Conservation (phyloP, 2,329 filamentous ascomycete genomes). For the Aspergillus fructus region DNA sequence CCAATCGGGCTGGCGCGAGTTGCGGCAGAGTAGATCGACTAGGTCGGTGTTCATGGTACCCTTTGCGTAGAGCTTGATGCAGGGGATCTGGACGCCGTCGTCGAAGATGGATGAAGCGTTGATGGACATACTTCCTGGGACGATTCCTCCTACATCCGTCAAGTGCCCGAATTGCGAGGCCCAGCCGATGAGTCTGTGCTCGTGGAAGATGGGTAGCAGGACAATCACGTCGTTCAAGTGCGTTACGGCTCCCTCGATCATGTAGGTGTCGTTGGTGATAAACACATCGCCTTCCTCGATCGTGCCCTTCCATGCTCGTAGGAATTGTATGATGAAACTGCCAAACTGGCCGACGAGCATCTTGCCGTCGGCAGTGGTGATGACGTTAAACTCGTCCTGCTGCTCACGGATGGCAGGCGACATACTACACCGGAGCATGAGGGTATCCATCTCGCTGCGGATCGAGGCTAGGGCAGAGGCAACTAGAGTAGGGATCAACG, state of each 20-base stretch:
- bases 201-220: constrained; percentile 48
- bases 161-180: constrained; percentile 53
- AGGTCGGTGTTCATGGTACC: constrained; percentile 47
- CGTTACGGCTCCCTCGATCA: constrained; percentile 50
- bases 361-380: constrained; percentile 48
- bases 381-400: constrained; percentile 56
- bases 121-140: constrained; percentile 53
- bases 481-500: constrained; percentile 47
- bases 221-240: constrained; percentile 54
- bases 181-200: constrained; percentile 48
- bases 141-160: constrained; percentile 48
- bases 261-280: constrained; percentile 53
- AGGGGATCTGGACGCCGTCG: constrained; percentile 52
- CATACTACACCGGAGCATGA: constrained; percentile 54
- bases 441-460: constrained; percentile 51
- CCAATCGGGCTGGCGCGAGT: constrained; percentile 51
- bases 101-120: constrained; percentile 50
- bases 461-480: constrained; percentile 47
- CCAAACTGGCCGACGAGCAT: constrained; percentile 55
- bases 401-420: constrained; percentile 53
- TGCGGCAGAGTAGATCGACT: constrained; percentile 48
- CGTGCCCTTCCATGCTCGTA: constrained; percentile 48
- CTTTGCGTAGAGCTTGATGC: constrained; percentile 48
- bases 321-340: constrained; percentile 50
- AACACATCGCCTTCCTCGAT: constrained; percentile 53